phyloP scores from a whole-genome alignment of 2,329 filamentous ascomycete genomes.

The Xylaria sp. region DNA sequence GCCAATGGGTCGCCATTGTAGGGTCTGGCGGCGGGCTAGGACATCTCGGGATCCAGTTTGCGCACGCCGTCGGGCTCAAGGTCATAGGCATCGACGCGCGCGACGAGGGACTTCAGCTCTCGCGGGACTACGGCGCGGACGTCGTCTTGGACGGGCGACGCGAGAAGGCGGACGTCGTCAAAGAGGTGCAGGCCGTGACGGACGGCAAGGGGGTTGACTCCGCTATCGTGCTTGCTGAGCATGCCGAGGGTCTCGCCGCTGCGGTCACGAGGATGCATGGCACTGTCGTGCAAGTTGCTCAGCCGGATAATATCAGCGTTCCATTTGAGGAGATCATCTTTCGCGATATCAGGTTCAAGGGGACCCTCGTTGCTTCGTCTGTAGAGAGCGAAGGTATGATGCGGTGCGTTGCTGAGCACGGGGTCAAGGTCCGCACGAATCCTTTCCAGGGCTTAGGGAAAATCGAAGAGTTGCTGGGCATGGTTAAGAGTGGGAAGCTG shows the following conservation, averaged over 20 bases:
- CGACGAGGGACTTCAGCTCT: slow-evolving; percentile 60
- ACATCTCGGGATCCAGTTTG: slow-evolving; percentile 63
- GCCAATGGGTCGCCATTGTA: slow-evolving; percentile 57
- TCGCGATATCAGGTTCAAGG: slow-evolving; percentile 44
- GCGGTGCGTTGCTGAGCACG: slow-evolving; percentile 56
- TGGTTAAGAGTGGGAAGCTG: slow-evolving; percentile 64
- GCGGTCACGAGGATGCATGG: slow-evolving; percentile 70
- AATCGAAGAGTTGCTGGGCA: slow-evolving; percentile 61
- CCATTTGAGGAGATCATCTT: slow-evolving; percentile 64
- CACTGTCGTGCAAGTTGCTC: slow-evolving; percentile 66
- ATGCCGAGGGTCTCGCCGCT: slow-evolving; percentile 60
- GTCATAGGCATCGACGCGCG: slow-evolving; percentile 66
- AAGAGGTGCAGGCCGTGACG: slow-evolving; percentile 60
- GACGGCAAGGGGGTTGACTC: slow-evolving; percentile 62
- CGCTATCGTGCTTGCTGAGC: slow-evolving; percentile 62
- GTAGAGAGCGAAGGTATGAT: slow-evolving; percentile 61
- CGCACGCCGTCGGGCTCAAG: slow-evolving; percentile 59
- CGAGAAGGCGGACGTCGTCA: slow-evolving; percentile 59
- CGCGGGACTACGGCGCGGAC: slow-evolving; percentile 60
- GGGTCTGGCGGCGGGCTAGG: slow-evolving; percentile 64
- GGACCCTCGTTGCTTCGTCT: slow-evolving; percentile 55
- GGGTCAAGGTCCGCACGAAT: slow-evolving; percentile 62
- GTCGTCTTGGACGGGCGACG: slow-evolving; percentile 63
- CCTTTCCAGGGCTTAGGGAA: slow-evolving; percentile 63
- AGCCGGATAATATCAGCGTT: slow-evolving; percentile 70